Percentiles rank a stretch among this genome's conserved stretches.
Conservation (phyloP, 495 filamentous ascomycete species). For the Hypomontagnella submonticulosa region DNA sequence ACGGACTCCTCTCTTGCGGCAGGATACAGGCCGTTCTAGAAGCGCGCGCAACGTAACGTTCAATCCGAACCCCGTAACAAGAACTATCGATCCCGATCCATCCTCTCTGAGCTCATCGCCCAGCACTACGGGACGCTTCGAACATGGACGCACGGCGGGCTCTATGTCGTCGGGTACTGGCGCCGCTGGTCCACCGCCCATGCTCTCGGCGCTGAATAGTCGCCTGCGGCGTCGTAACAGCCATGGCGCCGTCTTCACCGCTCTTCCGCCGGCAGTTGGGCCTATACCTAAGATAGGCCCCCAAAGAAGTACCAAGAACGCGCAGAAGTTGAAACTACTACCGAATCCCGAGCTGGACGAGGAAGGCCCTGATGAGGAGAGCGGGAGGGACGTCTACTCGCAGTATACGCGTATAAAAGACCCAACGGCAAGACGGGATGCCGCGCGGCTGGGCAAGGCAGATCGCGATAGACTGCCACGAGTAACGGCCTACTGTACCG, state of each 20-base stretch:
- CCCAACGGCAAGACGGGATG: conserved; percentile 90
- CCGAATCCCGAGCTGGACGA: conserved; percentile 88
- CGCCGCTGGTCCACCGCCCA: conserved; percentile 59
- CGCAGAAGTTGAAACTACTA: conserved; percentile 94
- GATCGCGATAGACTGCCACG: conserved; percentile 87
- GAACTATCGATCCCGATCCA: conserved; percentile 61
- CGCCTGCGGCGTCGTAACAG: conserved; percentile 88
- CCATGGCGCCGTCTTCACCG: conserved; percentile 69
- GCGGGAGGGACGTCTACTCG: conserved; percentile 93
- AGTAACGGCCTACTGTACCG: conserved; percentile 96
- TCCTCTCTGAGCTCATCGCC: conserved; percentile 44
- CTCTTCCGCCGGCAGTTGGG: conserved; percentile 54
- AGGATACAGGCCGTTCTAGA: conserved; percentile 49
- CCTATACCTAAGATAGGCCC: conserved; percentile 84
- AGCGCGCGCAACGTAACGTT: conserved; percentile 60
- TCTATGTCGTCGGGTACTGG: conserved; percentile 27
- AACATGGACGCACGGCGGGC: conserved; percentile 35
- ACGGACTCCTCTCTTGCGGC: conserved; percentile 54
- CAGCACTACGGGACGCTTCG: conserved; percentile 20
- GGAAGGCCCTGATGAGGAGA: conserved; percentile 82
- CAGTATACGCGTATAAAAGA: conserved; percentile 96
- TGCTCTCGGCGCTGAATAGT: conserved; percentile 85
- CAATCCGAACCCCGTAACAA: conserved; percentile 60
- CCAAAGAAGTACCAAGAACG: conserved; percentile 92
- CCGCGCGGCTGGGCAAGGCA: conserved; percentile 90